Conservation (phyloP, 1,139 yeast species). For the Yamadazyma mexicana region DNA sequence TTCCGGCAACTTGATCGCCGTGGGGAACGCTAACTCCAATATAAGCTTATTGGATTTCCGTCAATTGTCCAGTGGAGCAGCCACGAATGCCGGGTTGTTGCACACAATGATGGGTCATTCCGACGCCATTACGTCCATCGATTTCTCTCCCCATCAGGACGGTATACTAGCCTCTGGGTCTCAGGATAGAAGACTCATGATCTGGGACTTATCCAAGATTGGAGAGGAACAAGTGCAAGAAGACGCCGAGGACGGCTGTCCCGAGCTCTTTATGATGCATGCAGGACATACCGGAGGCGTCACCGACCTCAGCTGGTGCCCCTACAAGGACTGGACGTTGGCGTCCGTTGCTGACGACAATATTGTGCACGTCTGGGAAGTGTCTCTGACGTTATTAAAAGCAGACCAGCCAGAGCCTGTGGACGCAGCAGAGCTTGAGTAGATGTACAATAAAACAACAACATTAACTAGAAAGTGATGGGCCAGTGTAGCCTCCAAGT, state of each 20-base stretch:
- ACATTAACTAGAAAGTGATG: too few relatives aligned
- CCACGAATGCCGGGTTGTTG: constrained; percentile 28
- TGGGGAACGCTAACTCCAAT: constrained; percentile 71
- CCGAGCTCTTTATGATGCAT: constrained; percentile 81
- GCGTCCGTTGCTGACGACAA: constrained; percentile 78
- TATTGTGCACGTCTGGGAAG: constrained; percentile 75
- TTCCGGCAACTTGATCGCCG: constrained; percentile 57
- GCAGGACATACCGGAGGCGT: constrained; percentile 83
- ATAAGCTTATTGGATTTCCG: constrained; percentile 63
- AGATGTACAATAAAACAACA: neutral
- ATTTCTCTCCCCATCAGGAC: constrained; percentile 70
- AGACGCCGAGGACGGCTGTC: constrained; percentile 78
- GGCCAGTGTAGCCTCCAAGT: too few relatives aligned
- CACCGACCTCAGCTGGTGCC: constrained; percentile 70
- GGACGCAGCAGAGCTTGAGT: constrained; percentile 16
- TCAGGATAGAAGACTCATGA: constrained; percentile 65
- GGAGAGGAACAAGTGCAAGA: constrained; percentile 83
- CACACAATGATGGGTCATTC: constrained; percentile 81
- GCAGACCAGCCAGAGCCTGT: constrained; percentile 28
- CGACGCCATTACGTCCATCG: constrained; percentile 64
- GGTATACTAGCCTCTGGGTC: constrained; percentile 75
- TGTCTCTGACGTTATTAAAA: constrained; percentile 50
- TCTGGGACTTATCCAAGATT: constrained; percentile 72
- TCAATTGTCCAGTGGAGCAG: constrained; percentile 26
- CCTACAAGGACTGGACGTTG: constrained; percentile 68